Percentiles rank a stretch among this genome's conserved stretches.
phyloP scores from a whole-genome alignment of 768 basidiomycete species.

The Termitomyces sp. region DNA sequence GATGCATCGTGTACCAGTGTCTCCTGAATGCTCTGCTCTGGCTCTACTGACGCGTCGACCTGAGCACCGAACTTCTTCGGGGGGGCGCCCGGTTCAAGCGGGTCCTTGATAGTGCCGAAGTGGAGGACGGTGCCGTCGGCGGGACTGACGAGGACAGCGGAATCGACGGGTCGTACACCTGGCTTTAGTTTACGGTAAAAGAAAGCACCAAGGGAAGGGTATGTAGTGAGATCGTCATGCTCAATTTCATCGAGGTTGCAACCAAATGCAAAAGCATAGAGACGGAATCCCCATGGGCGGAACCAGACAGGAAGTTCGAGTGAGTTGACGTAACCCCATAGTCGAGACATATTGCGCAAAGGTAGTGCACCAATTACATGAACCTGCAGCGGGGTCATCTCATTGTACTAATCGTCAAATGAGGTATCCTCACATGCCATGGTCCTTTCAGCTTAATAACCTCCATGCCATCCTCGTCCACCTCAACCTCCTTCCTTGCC shows the following conservation, averaged over 20 bases:
- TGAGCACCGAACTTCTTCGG: slow-evolving; percentile 60
- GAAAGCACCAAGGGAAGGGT: slow-evolving; percentile 89
- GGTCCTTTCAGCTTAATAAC: slow-evolving; percentile 82
- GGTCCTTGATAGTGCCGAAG: slow-evolving; percentile 77
- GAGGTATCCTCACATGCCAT: slow-evolving; percentile 70
- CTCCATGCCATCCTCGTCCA: slow-evolving; percentile 83
- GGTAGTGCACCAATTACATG: slow-evolving; percentile 95
- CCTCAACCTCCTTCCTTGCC: slow-evolving; percentile 59
- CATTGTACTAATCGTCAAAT: background rate
- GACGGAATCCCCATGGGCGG: slow-evolving; percentile 82
- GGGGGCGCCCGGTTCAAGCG: slow-evolving; percentile 22
- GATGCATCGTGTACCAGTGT: slow-evolving; percentile 63
- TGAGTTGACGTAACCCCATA: slow-evolving; percentile 96
- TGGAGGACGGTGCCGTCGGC: slow-evolving; percentile 93
- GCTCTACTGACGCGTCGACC: slow-evolving; percentile 68
- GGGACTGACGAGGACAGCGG: slow-evolving; percentile 80
- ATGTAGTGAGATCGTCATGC: slow-evolving; percentile 68
- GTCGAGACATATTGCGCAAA: slow-evolving; percentile 88
- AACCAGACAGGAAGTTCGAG: slow-evolving; percentile 93
- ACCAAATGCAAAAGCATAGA: slow-evolving; percentile 88
- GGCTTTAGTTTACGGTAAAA: slow-evolving; percentile 87
- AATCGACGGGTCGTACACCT: slow-evolving; percentile 77
- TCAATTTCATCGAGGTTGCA: slow-evolving; percentile 94
- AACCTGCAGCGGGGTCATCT: slow-evolving; percentile 48
- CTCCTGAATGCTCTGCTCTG: slow-evolving; percentile 49